Base-by-base conservation (phyloP, 768 basidiomycete species). In the Tylopilus rubrobrunneus region DNA sequence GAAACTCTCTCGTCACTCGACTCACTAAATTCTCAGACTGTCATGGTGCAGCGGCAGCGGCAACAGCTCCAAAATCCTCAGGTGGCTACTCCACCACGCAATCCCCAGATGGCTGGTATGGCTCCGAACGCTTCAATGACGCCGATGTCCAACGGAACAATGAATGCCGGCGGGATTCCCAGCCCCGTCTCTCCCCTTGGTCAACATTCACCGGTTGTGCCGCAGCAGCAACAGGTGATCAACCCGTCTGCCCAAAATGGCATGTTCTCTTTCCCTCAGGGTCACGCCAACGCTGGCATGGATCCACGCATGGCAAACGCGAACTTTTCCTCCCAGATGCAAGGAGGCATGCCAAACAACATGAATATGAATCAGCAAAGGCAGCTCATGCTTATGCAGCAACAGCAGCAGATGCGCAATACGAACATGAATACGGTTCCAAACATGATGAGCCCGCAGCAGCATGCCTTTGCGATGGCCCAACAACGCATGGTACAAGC, bases 401-500 rank as follows among this genome's bases (percentile, higher is more conserved):
- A 67, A 61, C 71, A 67, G 48, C 65, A 67, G 62, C 71, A 67
- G 48, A 66, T 63, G 67, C 65, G 58, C 53, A 64, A 63, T 52
- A 17, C 53, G 46, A 61, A 57, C 25, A 56, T 71, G 53, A 60
- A 54, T 48, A 58, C 56, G 15, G 57, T 58, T 14, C 58, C 62
- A 10, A 60, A 63, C 33, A 69, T 73, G 70, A 65, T 72, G 65
- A 67, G 61, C 41, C 63, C 66, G 40, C 74, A 70, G 10, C 62
- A 63, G 43, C 72, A 70, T 33, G 65, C 71, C 12, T 71, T 69
- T 52, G 57, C 60, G 60, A 63, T 71, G 60, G 77, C 78, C n/a
- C 78, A 77, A 51, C 74, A 77, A 51, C 74, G 71, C 19, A 70
- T 71, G 56, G 75, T 73, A 12, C 78, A 76, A 29, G 73, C 73